Conservation (phyloP, 2,329 filamentous ascomycete genomes). For the Paradendryphiella salina region DNA sequence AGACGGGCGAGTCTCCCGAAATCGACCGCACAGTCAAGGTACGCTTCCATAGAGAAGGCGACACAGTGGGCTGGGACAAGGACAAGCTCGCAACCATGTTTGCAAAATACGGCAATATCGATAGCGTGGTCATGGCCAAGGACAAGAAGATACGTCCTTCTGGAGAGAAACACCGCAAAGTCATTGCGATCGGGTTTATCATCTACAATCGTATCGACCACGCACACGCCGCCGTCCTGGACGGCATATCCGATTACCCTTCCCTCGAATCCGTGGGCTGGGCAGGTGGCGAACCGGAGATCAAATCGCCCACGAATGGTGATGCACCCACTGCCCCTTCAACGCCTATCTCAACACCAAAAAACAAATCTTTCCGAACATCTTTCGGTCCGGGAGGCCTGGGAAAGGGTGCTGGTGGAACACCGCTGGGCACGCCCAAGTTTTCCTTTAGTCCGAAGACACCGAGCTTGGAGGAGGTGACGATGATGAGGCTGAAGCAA, state of each 20-base stretch:
- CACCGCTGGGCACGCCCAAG: constrained; percentile 43
- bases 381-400: constrained; percentile 30
- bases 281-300: constrained; percentile 59
- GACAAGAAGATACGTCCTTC: constrained; percentile 58
- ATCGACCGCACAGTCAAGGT: constrained; percentile 62
- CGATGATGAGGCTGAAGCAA: constrained; percentile 51
- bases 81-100: constrained; percentile 55
- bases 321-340: constrained; percentile 29
- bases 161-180: constrained; percentile 56
- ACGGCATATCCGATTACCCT: constrained; percentile 54
- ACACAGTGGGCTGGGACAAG: constrained; percentile 51
- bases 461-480: constrained; percentile 48
- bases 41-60: constrained; percentile 57
- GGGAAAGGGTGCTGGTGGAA: constrained; percentile 22
- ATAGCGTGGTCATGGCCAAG: constrained; percentile 58
- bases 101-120: constrained; percentile 59
- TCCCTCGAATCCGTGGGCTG: constrained; percentile 59
- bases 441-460: constrained; percentile 49
- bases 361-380: constrained; percentile 31
- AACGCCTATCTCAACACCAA: constrained; percentile 35
- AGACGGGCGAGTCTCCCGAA: constrained; percentile 50
- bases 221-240: constrained; percentile 60
- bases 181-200: constrained; percentile 58
- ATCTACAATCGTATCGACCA: constrained; percentile 62
- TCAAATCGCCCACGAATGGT: constrained; percentile 31